phyloP scores from a whole-genome alignment of 768 basidiomycete genomes.

The Psilocybe tampanensis region DNA sequence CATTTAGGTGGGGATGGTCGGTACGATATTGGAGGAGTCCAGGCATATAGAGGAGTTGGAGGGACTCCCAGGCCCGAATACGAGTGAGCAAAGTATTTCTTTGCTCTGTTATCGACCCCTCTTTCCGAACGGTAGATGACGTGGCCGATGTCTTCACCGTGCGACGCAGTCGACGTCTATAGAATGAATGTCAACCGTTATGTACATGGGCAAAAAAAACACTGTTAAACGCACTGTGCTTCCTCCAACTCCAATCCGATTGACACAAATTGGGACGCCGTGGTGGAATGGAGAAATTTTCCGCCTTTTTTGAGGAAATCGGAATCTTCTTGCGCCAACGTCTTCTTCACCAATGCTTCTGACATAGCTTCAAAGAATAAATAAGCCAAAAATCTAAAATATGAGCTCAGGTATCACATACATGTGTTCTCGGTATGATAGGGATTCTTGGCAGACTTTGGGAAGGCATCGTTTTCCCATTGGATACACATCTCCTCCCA shows the following conservation, averaged over 20 bases:
- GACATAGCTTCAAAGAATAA: not conserved
- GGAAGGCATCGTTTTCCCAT: constrained; percentile 11
- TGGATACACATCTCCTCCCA: constrained; percentile 12
- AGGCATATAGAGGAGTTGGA: constrained; percentile 11
- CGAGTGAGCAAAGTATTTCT: not conserved
- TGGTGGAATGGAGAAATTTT: not conserved
- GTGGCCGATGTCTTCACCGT: not conserved
- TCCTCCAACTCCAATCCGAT: constrained; percentile 16
- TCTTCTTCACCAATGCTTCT: constrained; percentile 3
- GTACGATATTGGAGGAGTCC: constrained; percentile 11
- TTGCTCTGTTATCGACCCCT: constrained; percentile 4
- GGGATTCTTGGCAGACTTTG: constrained; percentile 11
- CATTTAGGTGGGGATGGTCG: not conserved
- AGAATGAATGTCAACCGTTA: not conserved
- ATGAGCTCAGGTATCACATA: not conserved
- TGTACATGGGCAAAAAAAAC: not conserved
- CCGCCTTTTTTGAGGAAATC: not conserved
- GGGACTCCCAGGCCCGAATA: not conserved
- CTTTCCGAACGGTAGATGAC: constrained; percentile 1
- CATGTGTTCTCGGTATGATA: not conserved
- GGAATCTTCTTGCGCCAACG: constrained; percentile 10
- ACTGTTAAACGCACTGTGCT: constrained; percentile 12
- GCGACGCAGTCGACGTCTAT: constrained; percentile 6
- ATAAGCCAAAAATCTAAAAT: not conserved
- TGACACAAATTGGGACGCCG: constrained; percentile 5